A percentile compares a stretch with the other conserved stretches of the same genome.
Evolutionary conservation across 768 basidiomycete genomes (phyloP).

Genomic region (Termitomyces heimii): DNA sequence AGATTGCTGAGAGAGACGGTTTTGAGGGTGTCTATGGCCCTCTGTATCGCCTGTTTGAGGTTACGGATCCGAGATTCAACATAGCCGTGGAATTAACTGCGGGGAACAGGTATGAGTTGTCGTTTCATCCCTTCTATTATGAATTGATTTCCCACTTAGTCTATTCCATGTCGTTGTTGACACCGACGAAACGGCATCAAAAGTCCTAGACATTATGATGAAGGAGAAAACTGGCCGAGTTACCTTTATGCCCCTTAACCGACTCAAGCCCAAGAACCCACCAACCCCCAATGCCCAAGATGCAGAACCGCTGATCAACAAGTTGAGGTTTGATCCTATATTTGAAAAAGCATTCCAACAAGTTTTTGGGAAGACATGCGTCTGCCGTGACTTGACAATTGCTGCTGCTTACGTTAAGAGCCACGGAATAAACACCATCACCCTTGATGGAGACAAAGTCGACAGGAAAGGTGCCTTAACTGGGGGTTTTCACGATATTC

Average conservation of each 20-base stretch:
- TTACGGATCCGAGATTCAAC: slow-evolving; percentile 83
- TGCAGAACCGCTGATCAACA: slow-evolving; percentile 76
- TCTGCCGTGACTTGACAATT: slow-evolving; percentile 87
- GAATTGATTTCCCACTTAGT: slow-evolving; percentile 32
- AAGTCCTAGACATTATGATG: slow-evolving; percentile 90
- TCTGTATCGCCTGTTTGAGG: slow-evolving; percentile 88
- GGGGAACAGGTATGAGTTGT: slow-evolving; percentile 69
- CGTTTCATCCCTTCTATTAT: not conserved
- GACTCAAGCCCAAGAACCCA: slow-evolving; percentile 72
- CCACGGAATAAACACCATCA: slow-evolving; percentile 95
- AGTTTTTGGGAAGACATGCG: slow-evolving; percentile 96
- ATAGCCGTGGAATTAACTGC: slow-evolving; percentile 93
- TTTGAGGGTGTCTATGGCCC: slow-evolving; percentile 90
- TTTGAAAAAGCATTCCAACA: slow-evolving; percentile 89
- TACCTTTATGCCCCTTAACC: slow-evolving; percentile 97
- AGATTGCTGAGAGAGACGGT: slow-evolving; percentile 69
- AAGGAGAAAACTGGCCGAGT: slow-evolving; percentile 91
- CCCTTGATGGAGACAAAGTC: slow-evolving; percentile 95
- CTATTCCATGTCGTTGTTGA: slow-evolving; percentile 98
- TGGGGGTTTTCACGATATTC: slow-evolving; percentile 92
- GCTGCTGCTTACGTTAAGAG: slow-evolving; percentile 93
- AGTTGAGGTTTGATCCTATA: slow-evolving; percentile 66
- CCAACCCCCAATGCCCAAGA: slow-evolving; percentile 67
- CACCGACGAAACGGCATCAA: slow-evolving; percentile 87
- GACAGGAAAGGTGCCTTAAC: slow-evolving; percentile 95